Percentiles rank a stretch among this genome's conserved stretches.
Evolutionary conservation across 1,284 basidiomycete genomes (phyloP).

Genomic region (Athelia psychrophila): DNA sequence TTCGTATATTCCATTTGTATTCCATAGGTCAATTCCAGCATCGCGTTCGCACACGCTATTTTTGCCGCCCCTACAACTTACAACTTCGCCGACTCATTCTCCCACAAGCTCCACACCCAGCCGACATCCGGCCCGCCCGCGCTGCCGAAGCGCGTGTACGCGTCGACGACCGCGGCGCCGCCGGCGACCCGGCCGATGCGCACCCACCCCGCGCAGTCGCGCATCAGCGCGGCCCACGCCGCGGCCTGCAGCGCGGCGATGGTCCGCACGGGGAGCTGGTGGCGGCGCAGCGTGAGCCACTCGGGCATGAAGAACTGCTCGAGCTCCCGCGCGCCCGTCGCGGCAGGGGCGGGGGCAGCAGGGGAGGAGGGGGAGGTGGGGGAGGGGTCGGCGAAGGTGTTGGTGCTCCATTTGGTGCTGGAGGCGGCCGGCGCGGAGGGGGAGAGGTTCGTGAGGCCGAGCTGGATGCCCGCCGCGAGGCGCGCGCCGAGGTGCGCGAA

Average conservation of each 20-base stretch:
- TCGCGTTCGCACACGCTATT: no score
- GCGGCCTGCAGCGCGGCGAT: conserved; percentile 46
- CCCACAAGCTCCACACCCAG: conserved; percentile 64
- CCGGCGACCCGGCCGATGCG: conserved; percentile 45
- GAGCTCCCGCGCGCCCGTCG: conserved; percentile 25
- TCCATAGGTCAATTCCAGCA: no score
- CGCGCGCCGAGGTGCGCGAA: conserved; percentile 35
- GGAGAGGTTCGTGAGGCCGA: conserved; percentile 53
- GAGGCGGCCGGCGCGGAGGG: conserved; percentile 34
- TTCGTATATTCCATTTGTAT: no score
- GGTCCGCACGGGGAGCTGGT: conserved; percentile 39
- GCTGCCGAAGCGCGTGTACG: conserved; percentile 41
- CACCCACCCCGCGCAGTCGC: conserved; percentile 53
- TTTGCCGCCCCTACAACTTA: no score
- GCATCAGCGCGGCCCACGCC: conserved; percentile 57
- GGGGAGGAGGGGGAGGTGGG: conserved; percentile 6
- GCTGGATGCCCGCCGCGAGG: conserved; percentile 41
- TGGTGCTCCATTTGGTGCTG: conserved; percentile 33
- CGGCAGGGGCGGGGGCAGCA: conserved; percentile 13
- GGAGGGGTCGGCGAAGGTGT: conserved; percentile 25
- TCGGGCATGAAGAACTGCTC: conserved; percentile 66
- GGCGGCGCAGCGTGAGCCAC: conserved; percentile 53
- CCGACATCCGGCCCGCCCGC: conserved; percentile 50
- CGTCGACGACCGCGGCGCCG: conserved; percentile 39
- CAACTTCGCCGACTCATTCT: conserved; percentile 13